Evolutionary conservation across 371 early-diverging fungal species (phyloP).

Genomic region (Saksenaea vasiformis): DNA sequence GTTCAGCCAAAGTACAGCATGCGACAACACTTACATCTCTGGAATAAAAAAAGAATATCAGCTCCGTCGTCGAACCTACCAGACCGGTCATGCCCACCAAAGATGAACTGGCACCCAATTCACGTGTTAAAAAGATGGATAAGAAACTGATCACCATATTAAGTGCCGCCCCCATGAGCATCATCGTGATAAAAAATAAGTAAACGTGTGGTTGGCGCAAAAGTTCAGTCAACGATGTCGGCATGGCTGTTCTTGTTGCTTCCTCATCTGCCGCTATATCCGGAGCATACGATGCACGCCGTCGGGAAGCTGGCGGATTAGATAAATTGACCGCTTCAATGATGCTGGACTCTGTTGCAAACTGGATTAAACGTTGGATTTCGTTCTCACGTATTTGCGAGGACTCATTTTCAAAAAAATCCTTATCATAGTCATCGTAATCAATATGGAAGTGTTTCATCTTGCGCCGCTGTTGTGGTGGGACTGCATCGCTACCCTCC

Average conservation of each 20-base stretch:
- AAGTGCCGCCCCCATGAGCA: conserved; percentile 56
- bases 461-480: conserved; percentile 10
- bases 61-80: conserved; percentile 49
- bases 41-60: conserved; percentile 53
- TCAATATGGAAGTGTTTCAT: conserved; percentile 37
- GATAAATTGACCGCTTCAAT: conserved; percentile 55
- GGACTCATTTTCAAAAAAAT: conserved; percentile 25
- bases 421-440: conserved; percentile 27
- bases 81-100: conserved; percentile 50
- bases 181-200: conserved; percentile 51
- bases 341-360: conserved; percentile 57
- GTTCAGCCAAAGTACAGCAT: neutral
- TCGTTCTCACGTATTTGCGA: conserved; percentile 46
- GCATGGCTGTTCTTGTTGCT: conserved; percentile 14
- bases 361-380: conserved; percentile 51
- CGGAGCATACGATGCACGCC: conserved; percentile 14
- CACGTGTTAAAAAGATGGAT: conserved; percentile 48
- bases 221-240: conserved; percentile 42
- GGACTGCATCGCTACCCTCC: neutral
- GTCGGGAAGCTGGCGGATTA: conserved; percentile 46
- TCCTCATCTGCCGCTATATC: conserved; percentile 4
- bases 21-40: conserved; percentile 50
- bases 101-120: conserved; percentile 49
- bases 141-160: conserved; percentile 55
- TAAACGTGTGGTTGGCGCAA: conserved; percentile 40